Base-by-base conservation (phyloP, 805 yeast genomes). In the Sporopachydermia quercuum region DNA sequence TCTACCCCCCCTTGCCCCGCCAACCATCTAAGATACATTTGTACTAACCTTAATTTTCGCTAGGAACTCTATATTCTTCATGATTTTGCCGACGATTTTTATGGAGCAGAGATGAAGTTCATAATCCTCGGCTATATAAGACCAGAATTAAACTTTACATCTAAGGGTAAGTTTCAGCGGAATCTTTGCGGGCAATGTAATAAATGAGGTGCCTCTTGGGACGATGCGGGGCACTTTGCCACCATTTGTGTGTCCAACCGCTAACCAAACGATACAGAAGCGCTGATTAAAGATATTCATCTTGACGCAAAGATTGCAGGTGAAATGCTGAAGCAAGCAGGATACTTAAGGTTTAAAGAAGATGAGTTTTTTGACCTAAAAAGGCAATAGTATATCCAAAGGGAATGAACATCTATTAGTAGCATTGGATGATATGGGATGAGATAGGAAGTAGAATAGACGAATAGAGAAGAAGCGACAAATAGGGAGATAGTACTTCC, bases 61-160 rank as follows among this genome's bases (percentile, higher is more conserved):
- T 34, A 15, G 42, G 94, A 91, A 51, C 64, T 91, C 16, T 96
- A 91, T 57, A 70, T 91, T 3, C 66, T 91, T 40, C 93, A 85
- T 59, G 60, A 76, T 35, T 91, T 86, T 51, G 41, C 37, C 16
- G 51, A 62, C 6, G 66, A 71, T 45, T 91, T 91, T 55, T 91
- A 91, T 51, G 98, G 98, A 3, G 89, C 94, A 5, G 45, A 55
- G 5, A 69, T 89, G 39, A 67, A 66, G 40, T 76, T 83, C 48
- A 70, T 67, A 34, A 74, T 91, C 2, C 63, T 91, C 46, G 99
- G 98, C 0, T 89, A 82, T 56, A 73, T 91, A 33, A 71, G 99
- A 47, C 94, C 96, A 1, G 97, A 91, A 55, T 65, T 84, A 47
- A 72, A 87, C 53, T 91, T 86, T 53, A 78, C 83, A 5, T 75